Conservation (phyloP, 345 rosid species). For the Citrus inodora region DNA sequence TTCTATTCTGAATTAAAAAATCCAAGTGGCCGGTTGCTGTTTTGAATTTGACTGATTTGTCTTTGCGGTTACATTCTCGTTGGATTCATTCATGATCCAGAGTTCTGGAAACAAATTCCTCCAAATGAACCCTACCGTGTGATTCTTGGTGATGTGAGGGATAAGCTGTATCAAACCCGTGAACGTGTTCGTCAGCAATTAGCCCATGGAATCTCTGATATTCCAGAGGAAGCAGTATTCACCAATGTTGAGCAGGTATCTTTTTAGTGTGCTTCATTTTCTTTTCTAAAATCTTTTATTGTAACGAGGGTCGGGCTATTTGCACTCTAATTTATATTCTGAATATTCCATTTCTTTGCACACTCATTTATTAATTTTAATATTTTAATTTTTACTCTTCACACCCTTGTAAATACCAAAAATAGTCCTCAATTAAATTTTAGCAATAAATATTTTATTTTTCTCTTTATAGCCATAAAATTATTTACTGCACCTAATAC, state of each 20-base stretch:
- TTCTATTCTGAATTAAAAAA: neutral
- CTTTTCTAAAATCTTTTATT: neutral
- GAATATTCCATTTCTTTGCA: too few relatives aligned
- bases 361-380: too few relatives aligned
- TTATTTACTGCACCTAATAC: too few relatives aligned
- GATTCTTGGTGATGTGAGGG: constrained; percentile 65
- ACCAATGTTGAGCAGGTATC: constrained; percentile 55
- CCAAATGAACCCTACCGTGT: constrained; percentile 67
- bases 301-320: too few relatives aligned
- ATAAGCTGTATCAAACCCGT: constrained; percentile 57
- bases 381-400: too few relatives aligned
- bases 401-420: too few relatives aligned
- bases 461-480: too few relatives aligned
- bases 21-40: neutral
- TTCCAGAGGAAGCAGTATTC: constrained; percentile 53
- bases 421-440: too few relatives aligned
- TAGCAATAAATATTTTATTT: too few relatives aligned
- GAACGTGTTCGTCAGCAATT: constrained; percentile 61
- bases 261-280: neutral
- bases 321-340: too few relatives aligned
- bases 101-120: constrained; percentile 74
- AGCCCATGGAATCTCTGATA: constrained; percentile 50
- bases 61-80: neutral
- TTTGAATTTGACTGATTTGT: neutral
- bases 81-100: constrained; percentile 33